Evolutionary conservation across 2,329 filamentous ascomycete species (phyloP).

Genomic region (Hysterium pulicare): DNA sequence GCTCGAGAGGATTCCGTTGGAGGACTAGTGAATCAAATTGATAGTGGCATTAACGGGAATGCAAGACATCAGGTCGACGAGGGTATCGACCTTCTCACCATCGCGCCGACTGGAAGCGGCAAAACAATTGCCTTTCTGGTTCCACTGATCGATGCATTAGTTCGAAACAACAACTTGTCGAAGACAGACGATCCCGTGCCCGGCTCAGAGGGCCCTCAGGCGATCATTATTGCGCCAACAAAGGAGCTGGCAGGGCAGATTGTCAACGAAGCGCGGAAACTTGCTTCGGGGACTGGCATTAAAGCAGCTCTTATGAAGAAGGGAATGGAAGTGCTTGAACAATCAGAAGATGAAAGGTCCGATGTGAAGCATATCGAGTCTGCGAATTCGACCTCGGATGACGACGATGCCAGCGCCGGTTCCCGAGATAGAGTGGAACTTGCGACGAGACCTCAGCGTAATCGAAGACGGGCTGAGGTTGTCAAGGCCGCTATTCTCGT

Average conservation of each 20-base stretch:
- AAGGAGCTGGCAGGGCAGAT: conserved; percentile 51
- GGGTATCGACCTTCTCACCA: conserved; percentile 73
- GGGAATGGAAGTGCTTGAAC: conserved; percentile 63
- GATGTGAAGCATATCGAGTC: conserved; percentile 30
- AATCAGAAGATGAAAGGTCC: conserved; percentile 40
- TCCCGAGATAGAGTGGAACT: conserved; percentile 39
- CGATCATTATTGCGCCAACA: conserved; percentile 49
- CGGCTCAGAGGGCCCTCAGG: conserved; percentile 26
- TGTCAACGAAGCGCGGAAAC: conserved; percentile 72
- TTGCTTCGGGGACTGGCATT: conserved; percentile 72
- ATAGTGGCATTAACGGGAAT: conserved; percentile 21
- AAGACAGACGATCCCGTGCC: conserved; percentile 5
- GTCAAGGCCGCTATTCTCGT: conserved; percentile 78
- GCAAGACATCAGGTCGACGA: conserved; percentile 21
- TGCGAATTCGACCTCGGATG: conserved; percentile 34
- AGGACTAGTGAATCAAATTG: conserved; percentile 40
- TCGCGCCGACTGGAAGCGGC: conserved; percentile 92
- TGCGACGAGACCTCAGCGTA: conserved; percentile 30
- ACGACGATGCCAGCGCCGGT: conserved; percentile 34
- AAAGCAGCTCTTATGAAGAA: conserved; percentile 81
- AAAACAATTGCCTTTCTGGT: conserved; percentile 95
- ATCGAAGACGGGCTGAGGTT: conserved; percentile 42
- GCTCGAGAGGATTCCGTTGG: conserved; percentile 37
- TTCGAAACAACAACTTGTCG: conserved; percentile 26
- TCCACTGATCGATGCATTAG: conserved; percentile 73